phyloP scores from a whole-genome alignment of 73 alveolate species.

The Symbiodinium pilosum region DNA sequence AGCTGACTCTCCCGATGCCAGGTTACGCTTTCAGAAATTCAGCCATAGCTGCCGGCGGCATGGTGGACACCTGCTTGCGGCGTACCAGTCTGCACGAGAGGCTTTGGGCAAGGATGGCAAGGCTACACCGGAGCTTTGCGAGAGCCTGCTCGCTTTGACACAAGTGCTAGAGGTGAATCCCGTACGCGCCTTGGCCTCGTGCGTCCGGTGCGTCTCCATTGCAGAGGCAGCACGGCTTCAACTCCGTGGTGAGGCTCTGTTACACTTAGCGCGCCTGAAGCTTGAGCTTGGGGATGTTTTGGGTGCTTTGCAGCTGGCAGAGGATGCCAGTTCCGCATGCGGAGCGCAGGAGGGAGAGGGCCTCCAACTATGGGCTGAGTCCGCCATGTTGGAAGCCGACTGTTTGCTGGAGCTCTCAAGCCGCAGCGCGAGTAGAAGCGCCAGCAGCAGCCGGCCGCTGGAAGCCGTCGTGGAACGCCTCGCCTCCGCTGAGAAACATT shows the following conservation, averaged over 20 bases:
- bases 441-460: background rate
- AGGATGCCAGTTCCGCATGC: background rate
- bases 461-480: background rate
- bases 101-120: background rate
- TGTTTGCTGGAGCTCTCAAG: slow-evolving; percentile 17
- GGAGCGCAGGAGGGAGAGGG: background rate
- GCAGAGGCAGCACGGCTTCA: background rate
- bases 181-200: slow-evolving; percentile 17
- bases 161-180: slow-evolving; percentile 3
- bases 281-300: slow-evolving; percentile 15
- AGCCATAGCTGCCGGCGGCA: background rate
- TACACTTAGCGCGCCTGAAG: slow-evolving; percentile 5
- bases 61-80: slow-evolving; percentile 55
- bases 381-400: background rate
- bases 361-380: background rate
- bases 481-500: background rate
- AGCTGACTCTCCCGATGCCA: background rate
- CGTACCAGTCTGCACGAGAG: background rate
- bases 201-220: slow-evolving; percentile 58
- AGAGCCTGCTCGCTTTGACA: background rate
- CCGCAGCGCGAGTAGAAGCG: background rate
- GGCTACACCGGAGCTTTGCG: background rate
- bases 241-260: slow-evolving; percentile 5
- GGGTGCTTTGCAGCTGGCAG: slow-evolving; percentile 48
- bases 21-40: background rate